Percentiles rank a stretch among this genome's conserved stretches.
phyloP scores from a whole-genome alignment of 106 monocot genomes.

The Agapanthus africanus region DNA sequence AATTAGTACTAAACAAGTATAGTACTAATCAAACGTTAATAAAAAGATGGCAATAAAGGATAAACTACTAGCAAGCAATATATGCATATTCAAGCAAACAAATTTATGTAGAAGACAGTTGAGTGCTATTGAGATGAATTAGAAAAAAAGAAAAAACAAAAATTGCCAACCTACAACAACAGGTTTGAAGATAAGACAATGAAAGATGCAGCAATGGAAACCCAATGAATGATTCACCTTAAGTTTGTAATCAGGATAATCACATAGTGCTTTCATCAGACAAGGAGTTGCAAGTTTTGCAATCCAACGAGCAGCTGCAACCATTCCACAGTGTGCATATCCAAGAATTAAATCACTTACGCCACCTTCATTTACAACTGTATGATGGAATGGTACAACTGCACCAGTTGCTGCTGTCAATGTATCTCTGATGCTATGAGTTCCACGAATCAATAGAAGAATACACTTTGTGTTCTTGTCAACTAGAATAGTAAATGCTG shows the following conservation, averaged over 20 bases:
- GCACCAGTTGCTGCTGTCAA: conserved; percentile 92
- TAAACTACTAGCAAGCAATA: too few species aligned
- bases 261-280: conserved; percentile 57
- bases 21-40: too few species aligned
- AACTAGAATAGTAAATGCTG: conserved; percentile 79
- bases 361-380: conserved; percentile 73
- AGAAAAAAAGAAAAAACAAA: too few species aligned
- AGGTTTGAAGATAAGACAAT: too few species aligned
- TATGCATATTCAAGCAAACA: too few species aligned
- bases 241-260: conserved; percentile 69
- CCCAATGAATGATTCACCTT: conserved; percentile 35
- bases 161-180: neutral
- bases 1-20: too few species aligned
- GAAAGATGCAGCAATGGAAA: neutral
- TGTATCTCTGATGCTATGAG: conserved; percentile 97
- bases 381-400: conserved; percentile 93
- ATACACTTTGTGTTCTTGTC: conserved; percentile 66
- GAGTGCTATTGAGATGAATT: too few species aligned
- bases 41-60: too few species aligned
- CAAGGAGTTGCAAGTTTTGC: conserved; percentile 87
- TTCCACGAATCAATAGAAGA: conserved; percentile 82
- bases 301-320: conserved; percentile 97
- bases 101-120: too few species aligned
- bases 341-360: conserved; percentile 82
- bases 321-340: conserved; percentile 98